Base-by-base conservation (phyloP, 2,329 filamentous ascomycete genomes). In the Apiospora marii region DNA sequence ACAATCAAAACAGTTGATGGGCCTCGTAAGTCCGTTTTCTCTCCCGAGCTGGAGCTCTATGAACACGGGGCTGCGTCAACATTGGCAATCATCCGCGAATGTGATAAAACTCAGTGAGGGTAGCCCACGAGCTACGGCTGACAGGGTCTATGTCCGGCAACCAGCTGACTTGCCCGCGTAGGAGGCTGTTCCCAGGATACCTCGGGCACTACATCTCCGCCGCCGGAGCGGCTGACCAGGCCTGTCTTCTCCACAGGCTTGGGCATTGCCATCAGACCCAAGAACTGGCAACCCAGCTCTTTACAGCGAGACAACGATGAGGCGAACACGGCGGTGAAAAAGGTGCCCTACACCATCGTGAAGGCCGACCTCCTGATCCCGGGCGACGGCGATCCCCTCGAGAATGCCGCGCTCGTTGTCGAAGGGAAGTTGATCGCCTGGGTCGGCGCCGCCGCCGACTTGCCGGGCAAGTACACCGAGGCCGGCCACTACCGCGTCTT, bases 401-500 rank as follows among this genome's bases (percentile, higher is more conserved):
- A 74, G 5, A 70, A 84, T 16, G 81, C 78, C 30, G 80, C 81
- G 2, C 77, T 84, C 12, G 83, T 83, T 19, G 78, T 84, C 34
- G 77, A 82, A 69, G 77, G 79, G 74, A 80, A 80, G 67, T 74
- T 80, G 51, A 84, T 84, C 72, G 80, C 77, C 48, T 85, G 83
- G 83, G 78, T 84, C 53, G 83, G 83, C 68, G 48, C 78, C 1
- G 75, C 79, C 34, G 69, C 75, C 49, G 67, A 76, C 19, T 53
- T 84, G 5, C 80, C 80, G 0, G 67, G 73, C 1, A 76, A 78
- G 12, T 83, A 82, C 76, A 78, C 76, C 7, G 72, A 76, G 7
- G 75, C 73, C 2, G 51, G 27, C 14, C 73, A 78, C 3, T 78
- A 81, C 72, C 76, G 75, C 48, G 71, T 67, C 34, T 80, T 76